Evolutionary conservation across 305 asterid genomes (phyloP), one percentile per base, ranked within the genome.

Genomic region (Fraxinus platypoda): DNA sequence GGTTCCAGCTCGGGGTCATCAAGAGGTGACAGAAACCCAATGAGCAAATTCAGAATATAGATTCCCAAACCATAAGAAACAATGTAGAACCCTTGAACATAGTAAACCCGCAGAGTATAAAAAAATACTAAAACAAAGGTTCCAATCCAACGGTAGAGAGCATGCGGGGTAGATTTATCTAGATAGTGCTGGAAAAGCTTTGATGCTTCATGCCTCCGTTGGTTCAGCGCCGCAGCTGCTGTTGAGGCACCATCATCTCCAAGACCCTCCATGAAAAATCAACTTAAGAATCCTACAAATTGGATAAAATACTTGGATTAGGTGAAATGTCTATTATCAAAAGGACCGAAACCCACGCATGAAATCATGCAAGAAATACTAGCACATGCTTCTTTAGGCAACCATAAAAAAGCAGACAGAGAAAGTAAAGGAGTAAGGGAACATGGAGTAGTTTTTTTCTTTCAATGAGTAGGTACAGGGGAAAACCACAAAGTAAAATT

Each of bases 401-500:
- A 28, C 26, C 68, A 57, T 3, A 19, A 11, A 11, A 41, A 41
- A 2, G 52, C 52, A 41, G 4, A 41, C 17, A 41, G 17, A 11
- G 17, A 41, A 41, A 41, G 52, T 2, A 54, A 54, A 54, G 23
- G 23, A n/a, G 23, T 46, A 38, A 37, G n/a, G 25, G 33, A 19
- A 11, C 49, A 15, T 6, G 78, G 15, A 37, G 43, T 3, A 74
- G 30, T 19, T 34, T 33, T 15, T 7, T 8, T 4, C 6, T 46
- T 46, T 15, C n/a, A 43, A 46, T 46, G n/a, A 46, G 57, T 13
- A 13, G n/a, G 19, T 46, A 83, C 83, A 21, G 74, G 85, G 54
- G 86, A 77, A 23, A 78, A 78, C 70, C 86, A 73, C 15, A 49
- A 77, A 75, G 82, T 83, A 30, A 70, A 43, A 62, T 28, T 77